phyloP scores from a whole-genome alignment of 768 basidiomycete genomes.

The Antrodiella citrinella region DNA sequence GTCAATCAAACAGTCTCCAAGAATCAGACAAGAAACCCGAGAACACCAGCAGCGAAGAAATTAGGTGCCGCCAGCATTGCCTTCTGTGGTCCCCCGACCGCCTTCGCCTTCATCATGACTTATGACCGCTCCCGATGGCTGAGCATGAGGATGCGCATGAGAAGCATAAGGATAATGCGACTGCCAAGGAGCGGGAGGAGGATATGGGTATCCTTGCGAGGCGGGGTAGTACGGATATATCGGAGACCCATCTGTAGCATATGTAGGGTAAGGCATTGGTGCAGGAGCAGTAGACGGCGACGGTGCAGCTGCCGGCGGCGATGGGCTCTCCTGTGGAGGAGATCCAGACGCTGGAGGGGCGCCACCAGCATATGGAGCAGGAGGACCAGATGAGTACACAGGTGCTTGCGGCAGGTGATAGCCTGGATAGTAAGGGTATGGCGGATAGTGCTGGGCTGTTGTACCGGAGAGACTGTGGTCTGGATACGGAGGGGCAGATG shows the following conservation, averaged over 20 bases:
- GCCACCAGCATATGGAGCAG: constrained; percentile 10
- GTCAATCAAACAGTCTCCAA: neutral
- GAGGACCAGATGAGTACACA: constrained; percentile 5
- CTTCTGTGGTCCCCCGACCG: neutral
- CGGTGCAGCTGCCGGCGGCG: constrained; percentile 9
- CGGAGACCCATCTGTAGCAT: neutral
- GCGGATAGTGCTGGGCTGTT: neutral
- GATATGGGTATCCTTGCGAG: neutral
- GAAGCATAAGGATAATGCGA: neutral
- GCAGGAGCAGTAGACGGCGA: neutral
- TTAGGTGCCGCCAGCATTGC: neutral
- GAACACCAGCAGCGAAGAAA: too few relatives aligned
- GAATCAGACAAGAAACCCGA: too few relatives aligned
- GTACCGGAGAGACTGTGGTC: constrained; percentile 9
- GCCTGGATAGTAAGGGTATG: constrained; percentile 5
- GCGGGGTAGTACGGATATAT: constrained; percentile 5
- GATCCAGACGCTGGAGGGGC: constrained; percentile 4
- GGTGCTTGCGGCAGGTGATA: neutral
- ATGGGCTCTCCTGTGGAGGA: constrained; percentile 6
- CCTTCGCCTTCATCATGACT: neutral
- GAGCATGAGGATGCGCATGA: neutral
- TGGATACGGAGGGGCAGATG: constrained; percentile 7
- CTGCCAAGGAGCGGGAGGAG: neutral
- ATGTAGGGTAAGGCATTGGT: constrained; percentile 6
- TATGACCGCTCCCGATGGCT: neutral